Conservation (phyloP, 2,329 filamentous ascomycete genomes). For the Epichloe sibirici region DNA sequence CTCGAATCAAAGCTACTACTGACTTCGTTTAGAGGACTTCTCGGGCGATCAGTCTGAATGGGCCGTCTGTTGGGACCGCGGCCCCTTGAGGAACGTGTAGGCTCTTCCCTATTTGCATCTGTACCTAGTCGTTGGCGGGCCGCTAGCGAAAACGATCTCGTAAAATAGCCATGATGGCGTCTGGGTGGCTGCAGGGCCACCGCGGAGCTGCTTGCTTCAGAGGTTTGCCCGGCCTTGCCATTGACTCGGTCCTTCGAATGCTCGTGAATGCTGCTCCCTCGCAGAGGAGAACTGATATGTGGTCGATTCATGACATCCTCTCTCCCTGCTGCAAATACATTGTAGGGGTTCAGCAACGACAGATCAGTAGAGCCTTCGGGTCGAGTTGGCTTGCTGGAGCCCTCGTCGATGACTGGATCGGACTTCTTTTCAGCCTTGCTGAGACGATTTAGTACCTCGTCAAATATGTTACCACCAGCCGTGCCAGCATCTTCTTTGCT, state of each 20-base stretch:
- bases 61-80: neutral
- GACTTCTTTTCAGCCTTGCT: neutral
- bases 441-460: conserved; percentile 5
- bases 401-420: too few species aligned
- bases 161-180: conserved; percentile 3
- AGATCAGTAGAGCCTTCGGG: neutral
- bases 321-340: conserved; percentile 9
- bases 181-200: neutral
- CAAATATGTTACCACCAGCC: conserved; percentile 1
- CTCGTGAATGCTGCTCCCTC: conserved; percentile 9
- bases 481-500: neutral
- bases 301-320: conserved; percentile 10
- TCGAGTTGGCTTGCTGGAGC: neutral
- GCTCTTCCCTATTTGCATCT: neutral
- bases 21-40: neutral
- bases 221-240: neutral
- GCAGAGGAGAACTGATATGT: conserved; percentile 17
- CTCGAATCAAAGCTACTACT: neutral
- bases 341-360: conserved; percentile 15
- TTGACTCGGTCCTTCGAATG: neutral
- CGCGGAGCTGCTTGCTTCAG: neutral
- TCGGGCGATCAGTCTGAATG: too few species aligned
- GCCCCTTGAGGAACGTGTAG: neutral
- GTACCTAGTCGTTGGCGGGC: neutral
- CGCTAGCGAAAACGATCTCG: conserved; percentile 4